These are phyloP conservation scores for Tubosaeta sp. DNA, from an alignment of 768 basidiomycete genomes.

Conservation along the genomic window DNA sequence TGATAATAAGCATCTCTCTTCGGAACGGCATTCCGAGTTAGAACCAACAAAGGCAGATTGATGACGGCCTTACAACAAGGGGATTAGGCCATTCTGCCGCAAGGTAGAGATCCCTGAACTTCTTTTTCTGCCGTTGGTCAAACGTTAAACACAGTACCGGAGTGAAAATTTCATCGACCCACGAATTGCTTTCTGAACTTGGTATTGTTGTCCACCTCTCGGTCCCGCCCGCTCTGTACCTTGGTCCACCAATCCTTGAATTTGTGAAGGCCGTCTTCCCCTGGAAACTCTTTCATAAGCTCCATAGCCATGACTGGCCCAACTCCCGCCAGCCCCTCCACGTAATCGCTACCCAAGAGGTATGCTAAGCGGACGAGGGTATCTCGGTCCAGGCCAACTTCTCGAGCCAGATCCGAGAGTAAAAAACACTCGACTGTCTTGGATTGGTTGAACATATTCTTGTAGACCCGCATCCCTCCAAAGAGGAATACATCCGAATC, in stretches of 20 bases:
- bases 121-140: constrained; percentile 65
- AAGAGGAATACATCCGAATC: constrained; percentile 99
- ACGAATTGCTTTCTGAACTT: constrained; percentile 85
- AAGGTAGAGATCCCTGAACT: constrained; percentile 79
- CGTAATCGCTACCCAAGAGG: constrained; percentile 94
- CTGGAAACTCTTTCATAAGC: constrained; percentile 88
- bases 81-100: constrained; percentile 87
- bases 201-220: constrained; percentile 61
- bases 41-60: constrained; percentile 2
- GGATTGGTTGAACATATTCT: constrained; percentile 99
- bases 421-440: constrained; percentile 98
- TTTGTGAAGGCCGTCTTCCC: constrained; percentile 72
- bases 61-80: constrained; percentile 61
- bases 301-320: constrained; percentile 98
- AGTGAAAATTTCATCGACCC: constrained; percentile 29
- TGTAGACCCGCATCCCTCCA: constrained; percentile 91
- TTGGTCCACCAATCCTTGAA: constrained; percentile 95
- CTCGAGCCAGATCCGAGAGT: constrained; percentile 74
- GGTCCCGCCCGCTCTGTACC: constrained; percentile 89
- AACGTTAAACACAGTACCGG: constrained; percentile 1
- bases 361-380: constrained; percentile 88
- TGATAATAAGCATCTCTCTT: constrained; percentile 92
- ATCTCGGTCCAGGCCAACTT: constrained; percentile 83
- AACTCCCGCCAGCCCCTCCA: constrained; percentile 85
- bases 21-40: constrained; percentile 1